Conservation (phyloP, 805 yeast species). For the Wickerhamiella slavikovae region DNA sequence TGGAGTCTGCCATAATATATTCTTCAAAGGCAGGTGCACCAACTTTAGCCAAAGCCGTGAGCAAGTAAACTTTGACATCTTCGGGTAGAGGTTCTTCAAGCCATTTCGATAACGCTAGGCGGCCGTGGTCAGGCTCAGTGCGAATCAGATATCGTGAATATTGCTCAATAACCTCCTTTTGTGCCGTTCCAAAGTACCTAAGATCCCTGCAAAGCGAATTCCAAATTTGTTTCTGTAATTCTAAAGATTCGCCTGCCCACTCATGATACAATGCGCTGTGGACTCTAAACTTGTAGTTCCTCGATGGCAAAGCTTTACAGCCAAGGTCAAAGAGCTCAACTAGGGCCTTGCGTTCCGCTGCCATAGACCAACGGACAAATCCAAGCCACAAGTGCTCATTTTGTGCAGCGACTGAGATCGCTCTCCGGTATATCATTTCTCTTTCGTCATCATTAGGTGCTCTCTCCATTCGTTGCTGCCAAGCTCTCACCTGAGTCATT, state of each 20-base stretch:
- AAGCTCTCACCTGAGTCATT: conserved; percentile 25
- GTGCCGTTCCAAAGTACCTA: too few relatives aligned
- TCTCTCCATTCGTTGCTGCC: conserved; percentile 47
- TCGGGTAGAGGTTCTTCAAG: background rate
- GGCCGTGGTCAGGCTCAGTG: background rate
- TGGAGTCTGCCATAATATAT: too few relatives aligned
- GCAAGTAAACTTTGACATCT: background rate
- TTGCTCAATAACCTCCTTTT: background rate
- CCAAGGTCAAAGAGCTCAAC: too few relatives aligned
- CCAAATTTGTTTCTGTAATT: too few relatives aligned
- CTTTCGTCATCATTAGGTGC: conserved; percentile 15
- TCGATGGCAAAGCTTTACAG: too few relatives aligned
- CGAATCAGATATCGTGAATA: conserved; percentile 1
- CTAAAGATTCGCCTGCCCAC: conserved; percentile 13
- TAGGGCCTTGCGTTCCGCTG: conserved; percentile 32
- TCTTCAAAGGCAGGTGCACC: conserved; percentile 3
- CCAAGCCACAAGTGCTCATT: conserved; percentile 46
- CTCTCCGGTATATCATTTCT: conserved; percentile 43
- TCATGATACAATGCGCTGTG: conserved; percentile 13
- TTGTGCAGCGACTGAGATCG: conserved; percentile 32
- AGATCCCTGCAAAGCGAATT: too few relatives aligned
- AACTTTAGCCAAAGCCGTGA: conserved; percentile 4
- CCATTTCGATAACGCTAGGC: background rate
- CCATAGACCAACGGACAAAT: conserved; percentile 34
- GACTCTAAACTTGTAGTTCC: too few relatives aligned